A percentile compares a stretch with the other conserved stretches of the same genome.
Evolutionary conservation across 2,329 filamentous ascomycete genomes (phyloP).

Genomic region (Pseudogymnoascus destructans): DNA sequence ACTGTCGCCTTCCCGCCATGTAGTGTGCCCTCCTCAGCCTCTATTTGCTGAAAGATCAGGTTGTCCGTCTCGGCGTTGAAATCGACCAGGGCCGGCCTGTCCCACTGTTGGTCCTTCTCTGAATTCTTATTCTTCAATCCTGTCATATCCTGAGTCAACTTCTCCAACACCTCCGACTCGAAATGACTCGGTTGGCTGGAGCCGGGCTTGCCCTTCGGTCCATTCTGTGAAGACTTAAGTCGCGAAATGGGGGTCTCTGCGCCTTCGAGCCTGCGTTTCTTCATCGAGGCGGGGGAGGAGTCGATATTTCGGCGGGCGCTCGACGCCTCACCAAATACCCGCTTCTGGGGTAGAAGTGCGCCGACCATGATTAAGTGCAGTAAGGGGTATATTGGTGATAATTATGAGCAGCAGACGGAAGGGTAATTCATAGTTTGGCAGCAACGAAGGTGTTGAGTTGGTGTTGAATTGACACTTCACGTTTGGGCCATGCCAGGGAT

Average conservation of each 20-base stretch:
- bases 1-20: conserved; percentile 63
- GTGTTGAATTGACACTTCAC: neutral
- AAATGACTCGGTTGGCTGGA: conserved; percentile 78
- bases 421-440: neutral
- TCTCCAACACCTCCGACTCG: conserved; percentile 87
- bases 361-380: conserved; percentile 21
- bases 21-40: conserved; percentile 78
- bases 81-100: conserved; percentile 45
- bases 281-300: conserved; percentile 40
- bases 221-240: conserved; percentile 50
- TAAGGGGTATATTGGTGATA: neutral
- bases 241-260: conserved; percentile 41
- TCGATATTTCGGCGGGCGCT: conserved; percentile 50
- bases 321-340: conserved; percentile 55
- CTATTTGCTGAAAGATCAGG: conserved; percentile 90
- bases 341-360: conserved; percentile 51
- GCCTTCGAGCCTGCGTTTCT: conserved; percentile 73
- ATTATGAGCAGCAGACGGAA: neutral
- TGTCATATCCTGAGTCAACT: conserved; percentile 85
- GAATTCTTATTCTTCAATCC: conserved; percentile 75
- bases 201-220: conserved; percentile 46
- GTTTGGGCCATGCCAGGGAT: neutral
- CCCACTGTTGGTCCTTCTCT: conserved; percentile 91
- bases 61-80: conserved; percentile 53
- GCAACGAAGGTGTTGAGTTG: neutral